Conservation (phyloP, 1,139 yeast species). For the Diutina ranongensis region DNA sequence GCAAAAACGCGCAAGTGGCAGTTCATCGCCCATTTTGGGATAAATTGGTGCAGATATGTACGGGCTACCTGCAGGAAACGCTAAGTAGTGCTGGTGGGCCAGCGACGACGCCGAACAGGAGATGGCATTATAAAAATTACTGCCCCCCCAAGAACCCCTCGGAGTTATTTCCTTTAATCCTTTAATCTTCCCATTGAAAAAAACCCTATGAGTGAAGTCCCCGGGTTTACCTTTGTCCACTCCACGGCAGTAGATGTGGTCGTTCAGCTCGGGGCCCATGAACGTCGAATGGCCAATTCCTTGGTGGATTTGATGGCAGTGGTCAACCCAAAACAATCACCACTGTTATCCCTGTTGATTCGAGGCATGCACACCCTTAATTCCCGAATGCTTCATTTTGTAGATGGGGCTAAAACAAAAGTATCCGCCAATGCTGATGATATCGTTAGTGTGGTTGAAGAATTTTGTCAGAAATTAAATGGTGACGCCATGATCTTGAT, state of each 20-base stretch:
- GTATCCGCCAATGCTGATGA: background rate
- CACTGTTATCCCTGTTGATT: background rate
- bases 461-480: background rate
- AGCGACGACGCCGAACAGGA: background rate
- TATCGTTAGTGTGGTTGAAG: background rate
- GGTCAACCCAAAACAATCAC: background rate
- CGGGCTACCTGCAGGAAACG: background rate
- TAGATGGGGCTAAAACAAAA: background rate
- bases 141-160: too few relatives aligned
- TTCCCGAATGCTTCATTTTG: background rate
- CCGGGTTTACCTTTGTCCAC: constrained; percentile 5
- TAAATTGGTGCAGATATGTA: background rate
- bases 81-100: background rate
- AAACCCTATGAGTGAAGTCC: constrained; percentile 2
- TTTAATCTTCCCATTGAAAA: background rate
- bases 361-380: background rate
- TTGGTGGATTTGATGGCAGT: background rate
- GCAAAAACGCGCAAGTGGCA: background rate
- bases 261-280: constrained; percentile 3
- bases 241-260: background rate
- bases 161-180: too few relatives aligned
- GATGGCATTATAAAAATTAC: background rate
- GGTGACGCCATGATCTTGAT: constrained; percentile 1
- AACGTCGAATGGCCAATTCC: background rate
- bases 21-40: background rate